A percentile compares a stretch with the other conserved stretches of the same genome.
phyloP scores from a whole-genome alignment of 2,329 filamentous ascomycete genomes.

The Corniculantispora saksenae region DNA sequence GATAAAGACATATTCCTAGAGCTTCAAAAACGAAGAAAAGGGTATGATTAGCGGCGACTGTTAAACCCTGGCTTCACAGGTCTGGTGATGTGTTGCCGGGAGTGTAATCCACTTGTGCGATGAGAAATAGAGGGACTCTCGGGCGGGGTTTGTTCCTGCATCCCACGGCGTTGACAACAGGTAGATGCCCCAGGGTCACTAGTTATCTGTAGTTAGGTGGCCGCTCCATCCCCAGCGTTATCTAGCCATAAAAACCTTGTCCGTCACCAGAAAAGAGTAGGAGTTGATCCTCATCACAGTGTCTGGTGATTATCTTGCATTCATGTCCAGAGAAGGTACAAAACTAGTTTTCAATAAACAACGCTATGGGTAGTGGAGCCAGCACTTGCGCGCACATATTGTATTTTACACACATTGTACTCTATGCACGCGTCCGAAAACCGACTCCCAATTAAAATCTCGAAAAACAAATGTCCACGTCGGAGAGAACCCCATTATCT shows the following conservation, averaged over 20 bases:
- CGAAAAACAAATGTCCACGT: neutral
- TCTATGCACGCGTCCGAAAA: neutral
- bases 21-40: neutral
- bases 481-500: neutral
- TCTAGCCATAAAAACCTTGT: neutral
- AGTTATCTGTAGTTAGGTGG: neutral
- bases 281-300: neutral
- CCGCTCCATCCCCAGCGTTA: neutral
- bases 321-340: neutral
- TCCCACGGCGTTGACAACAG: neutral
- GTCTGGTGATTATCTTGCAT: neutral
- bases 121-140: neutral
- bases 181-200: neutral
- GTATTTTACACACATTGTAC: neutral
- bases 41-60: neutral
- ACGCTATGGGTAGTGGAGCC: neutral
- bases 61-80: neutral
- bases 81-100: neutral
- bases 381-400: neutral
- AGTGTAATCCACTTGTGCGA: neutral
- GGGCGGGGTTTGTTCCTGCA: neutral
- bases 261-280: neutral
- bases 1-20: constrained; percentile 19
- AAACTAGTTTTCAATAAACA: neutral
- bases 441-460: neutral